Base-by-base conservation (phyloP, 768 basidiomycete species). In the Macrolepiota dolichaula region DNA sequence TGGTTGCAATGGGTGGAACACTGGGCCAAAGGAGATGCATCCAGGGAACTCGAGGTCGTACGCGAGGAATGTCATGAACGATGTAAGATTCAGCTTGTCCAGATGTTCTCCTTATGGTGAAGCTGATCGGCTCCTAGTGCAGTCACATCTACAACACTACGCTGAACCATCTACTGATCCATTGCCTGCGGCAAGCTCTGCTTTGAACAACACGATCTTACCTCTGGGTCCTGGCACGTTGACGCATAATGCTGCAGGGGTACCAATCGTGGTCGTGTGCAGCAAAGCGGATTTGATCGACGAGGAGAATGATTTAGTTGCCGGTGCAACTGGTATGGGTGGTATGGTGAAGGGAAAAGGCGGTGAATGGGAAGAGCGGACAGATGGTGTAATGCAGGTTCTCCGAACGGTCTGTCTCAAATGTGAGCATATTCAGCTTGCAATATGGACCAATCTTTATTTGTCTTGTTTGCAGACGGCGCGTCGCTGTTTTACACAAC, bases 381-480 rank as follows among this genome's bases (percentile, higher is more conserved):
- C 94, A 44, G 97, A 99, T 69, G 90, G 91, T 42, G 79, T 98
- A 4, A 96, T 97, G 88, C 96, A 98, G 69, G 86, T 92, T n/a
- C 80, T 99, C 54, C 83, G 97, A 40, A 92, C 94, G 0, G 85
- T 98, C 56, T 96, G 94, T 70, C 74, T 98, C 55, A 92, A 93
- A 74, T 97, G 96, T 96, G 65, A 69, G 94, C 79, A 19, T 47
- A 32, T 17, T 51, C 25, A n/a, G 36, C 2, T 24, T 29, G 11
- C 55, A 4, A 15, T 1, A 12, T 32, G 35, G 32, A 7, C 29
- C 50, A 29, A 22, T 15, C 55, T 15, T 51, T 38, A 32, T 13
- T 38, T 35, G n/a, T 51, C 22, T 3, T 19, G n/a, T 37, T 53
- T 27, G 51, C 62, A 97, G 96, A 98, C 69, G 97, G 96, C 24